phyloP scores from a whole-genome alignment of 2,329 filamentous ascomycete species.

The Pseudocercospora fijiensis region DNA sequence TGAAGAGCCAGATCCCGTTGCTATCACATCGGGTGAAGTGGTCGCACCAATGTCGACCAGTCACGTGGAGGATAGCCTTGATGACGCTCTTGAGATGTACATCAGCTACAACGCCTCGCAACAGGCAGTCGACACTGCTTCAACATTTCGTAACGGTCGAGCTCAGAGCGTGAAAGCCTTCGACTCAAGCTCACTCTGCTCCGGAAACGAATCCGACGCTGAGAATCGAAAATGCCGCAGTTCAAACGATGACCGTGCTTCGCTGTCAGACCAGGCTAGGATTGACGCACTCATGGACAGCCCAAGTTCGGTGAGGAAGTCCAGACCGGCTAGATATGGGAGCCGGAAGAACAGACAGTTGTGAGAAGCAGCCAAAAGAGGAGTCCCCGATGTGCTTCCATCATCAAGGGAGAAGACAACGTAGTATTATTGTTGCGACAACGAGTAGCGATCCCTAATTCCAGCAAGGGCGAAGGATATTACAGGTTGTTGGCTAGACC shows the following conservation, averaged over 20 bases:
- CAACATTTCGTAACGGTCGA: background rate
- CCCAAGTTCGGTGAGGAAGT: conserved; percentile 4
- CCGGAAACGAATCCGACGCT: background rate
- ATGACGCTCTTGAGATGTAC: conserved; percentile 19
- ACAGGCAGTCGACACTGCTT: background rate
- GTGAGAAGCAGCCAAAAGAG: background rate
- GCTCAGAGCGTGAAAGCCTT: background rate
- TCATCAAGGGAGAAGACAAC: background rate
- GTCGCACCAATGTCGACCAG: background rate
- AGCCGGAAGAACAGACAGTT: background rate
- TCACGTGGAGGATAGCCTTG: conserved; percentile 8
- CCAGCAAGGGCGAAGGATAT: background rate
- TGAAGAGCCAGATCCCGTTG: background rate
- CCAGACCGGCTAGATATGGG: background rate
- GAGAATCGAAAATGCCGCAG: background rate
- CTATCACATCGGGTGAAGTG: background rate
- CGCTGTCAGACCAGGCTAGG: background rate
- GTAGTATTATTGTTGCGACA: background rate
- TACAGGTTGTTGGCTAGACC: background rate
- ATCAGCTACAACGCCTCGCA: conserved; percentile 18
- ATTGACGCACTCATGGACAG: background rate
- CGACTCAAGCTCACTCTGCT: background rate
- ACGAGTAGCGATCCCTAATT: background rate
- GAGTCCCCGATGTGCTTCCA: background rate
- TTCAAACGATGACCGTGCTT: background rate